Evolutionary conservation across 352 stramenopile species (phyloP).

Genomic region (Phytophthora fragariae): DNA sequence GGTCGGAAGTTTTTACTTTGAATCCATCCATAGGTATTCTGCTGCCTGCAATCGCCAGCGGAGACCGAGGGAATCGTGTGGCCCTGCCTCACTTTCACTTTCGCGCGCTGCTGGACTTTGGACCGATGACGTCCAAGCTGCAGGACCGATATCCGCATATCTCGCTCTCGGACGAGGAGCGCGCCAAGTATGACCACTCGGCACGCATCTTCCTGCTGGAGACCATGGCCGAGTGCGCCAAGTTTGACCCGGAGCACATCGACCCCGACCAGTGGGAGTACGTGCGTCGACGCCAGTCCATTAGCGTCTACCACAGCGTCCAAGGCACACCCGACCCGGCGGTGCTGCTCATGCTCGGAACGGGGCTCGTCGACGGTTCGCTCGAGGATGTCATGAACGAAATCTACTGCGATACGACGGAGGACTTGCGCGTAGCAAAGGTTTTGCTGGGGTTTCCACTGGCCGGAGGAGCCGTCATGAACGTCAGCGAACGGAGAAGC

Average conservation of each 20-base stretch:
- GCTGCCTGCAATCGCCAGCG: background rate
- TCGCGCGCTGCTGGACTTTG: background rate
- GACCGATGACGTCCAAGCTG: conserved; percentile 3
- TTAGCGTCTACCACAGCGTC: conserved; percentile 39
- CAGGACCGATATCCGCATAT: conserved; percentile 36
- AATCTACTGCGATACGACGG: conserved; percentile 40
- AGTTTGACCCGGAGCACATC: conserved; percentile 33
- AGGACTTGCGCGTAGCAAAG: conserved; percentile 34
- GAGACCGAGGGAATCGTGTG: background rate
- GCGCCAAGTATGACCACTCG: conserved; percentile 34
- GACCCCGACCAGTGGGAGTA: conserved; percentile 33
- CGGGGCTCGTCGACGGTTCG: conserved; percentile 39
- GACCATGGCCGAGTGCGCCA: conserved; percentile 36
- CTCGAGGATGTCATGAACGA: conserved; percentile 47
- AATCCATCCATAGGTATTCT: background rate
- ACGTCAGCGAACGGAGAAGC: conserved; percentile 30
- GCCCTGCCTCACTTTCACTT: conserved; percentile 18
- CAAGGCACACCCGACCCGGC: conserved; percentile 21
- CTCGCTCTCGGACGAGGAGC: conserved; percentile 31
- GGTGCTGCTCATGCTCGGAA: conserved; percentile 40
- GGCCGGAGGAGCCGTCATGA: conserved; percentile 32
- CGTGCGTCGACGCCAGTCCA: conserved; percentile 30
- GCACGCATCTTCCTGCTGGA: conserved; percentile 37
- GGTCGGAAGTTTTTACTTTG: background rate
- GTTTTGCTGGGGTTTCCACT: conserved; percentile 34